phyloP scores from a whole-genome alignment of 163 green algal genomes.

The Coccomyxa subellipsoidea region DNA sequence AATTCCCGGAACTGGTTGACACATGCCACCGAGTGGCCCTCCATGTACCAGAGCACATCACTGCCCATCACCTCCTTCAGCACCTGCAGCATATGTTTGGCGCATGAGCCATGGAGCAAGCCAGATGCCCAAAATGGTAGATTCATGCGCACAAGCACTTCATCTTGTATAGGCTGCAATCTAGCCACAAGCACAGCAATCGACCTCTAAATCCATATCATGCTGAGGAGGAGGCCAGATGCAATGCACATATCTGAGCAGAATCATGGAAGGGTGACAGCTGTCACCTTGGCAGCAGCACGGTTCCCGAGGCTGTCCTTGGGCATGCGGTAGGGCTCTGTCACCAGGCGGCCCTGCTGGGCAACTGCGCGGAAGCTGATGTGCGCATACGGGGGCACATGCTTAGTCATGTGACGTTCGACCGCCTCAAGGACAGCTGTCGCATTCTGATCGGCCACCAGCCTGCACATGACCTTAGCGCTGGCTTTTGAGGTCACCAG shows the following conservation, averaged over 20 bases:
- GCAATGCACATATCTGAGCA: too few relatives aligned
- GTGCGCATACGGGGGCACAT: constrained; percentile 32
- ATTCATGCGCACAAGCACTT: too few relatives aligned
- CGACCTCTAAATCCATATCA: too few relatives aligned
- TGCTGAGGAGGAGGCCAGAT: too few relatives aligned
- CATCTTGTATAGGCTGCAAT: too few relatives aligned
- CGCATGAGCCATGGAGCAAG: too few relatives aligned
- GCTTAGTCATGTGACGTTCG: constrained; percentile 30
- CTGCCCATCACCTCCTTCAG: constrained; percentile 27
- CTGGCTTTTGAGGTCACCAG: constrained; percentile 56
- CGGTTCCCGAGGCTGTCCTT: constrained; percentile 24
- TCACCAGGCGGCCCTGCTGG: constrained; percentile 40
- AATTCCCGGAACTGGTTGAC: constrained; percentile 10
- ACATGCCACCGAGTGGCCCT: constrained; percentile 32
- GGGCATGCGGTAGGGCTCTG: constrained; percentile 41
- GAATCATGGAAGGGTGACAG: too few relatives aligned
- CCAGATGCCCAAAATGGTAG: too few relatives aligned
- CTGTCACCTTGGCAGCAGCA: constrained; percentile 29
- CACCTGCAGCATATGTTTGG: constrained; percentile 19
- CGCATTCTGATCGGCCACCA: constrained; percentile 24
- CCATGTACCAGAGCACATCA: background rate
- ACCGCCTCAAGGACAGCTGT: constrained; percentile 17
- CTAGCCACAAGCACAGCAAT: too few relatives aligned
- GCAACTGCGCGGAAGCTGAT: constrained; percentile 31
- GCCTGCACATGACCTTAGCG: constrained; percentile 69